Conservation (phyloP, 768 basidiomycete species). For the Tricholomella constricta region DNA sequence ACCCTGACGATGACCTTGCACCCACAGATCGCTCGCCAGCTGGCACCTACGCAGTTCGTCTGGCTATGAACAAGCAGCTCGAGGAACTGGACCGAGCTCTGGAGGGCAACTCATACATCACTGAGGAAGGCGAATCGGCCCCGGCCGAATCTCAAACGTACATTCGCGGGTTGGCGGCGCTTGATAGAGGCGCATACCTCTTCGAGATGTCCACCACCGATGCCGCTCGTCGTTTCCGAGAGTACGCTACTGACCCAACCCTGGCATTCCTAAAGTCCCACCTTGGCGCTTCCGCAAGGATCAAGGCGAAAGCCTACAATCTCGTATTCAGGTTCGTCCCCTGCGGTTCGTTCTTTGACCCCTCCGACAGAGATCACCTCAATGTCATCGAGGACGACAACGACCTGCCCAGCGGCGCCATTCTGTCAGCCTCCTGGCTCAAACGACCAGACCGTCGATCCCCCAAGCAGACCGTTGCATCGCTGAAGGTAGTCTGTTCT, state of each 20-base stretch:
- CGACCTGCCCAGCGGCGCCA: background rate
- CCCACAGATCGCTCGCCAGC: background rate
- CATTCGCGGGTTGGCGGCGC: background rate
- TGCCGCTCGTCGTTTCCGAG: background rate
- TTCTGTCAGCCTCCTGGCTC: background rate
- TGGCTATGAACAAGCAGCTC: background rate
- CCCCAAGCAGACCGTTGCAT: background rate
- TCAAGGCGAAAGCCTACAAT: background rate
- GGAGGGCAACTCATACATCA: background rate
- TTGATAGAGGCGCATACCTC: background rate
- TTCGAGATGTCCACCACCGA: background rate
- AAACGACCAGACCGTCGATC: background rate
- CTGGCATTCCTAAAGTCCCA: background rate
- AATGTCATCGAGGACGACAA: background rate
- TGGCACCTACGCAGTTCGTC: background rate
- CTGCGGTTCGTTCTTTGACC: background rate
- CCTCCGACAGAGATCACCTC: background rate
- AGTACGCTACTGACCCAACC: background rate
- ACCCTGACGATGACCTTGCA: background rate
- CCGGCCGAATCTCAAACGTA: background rate
- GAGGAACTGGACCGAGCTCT: background rate
- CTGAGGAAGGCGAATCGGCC: no score
- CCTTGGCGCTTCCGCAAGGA: background rate
- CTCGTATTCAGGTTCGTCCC: conserved; percentile 3
- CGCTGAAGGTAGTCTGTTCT: background rate